Evolutionary conservation across 2,329 filamentous ascomycete species (phyloP).

Genomic region (Aspergillus phoenicis): DNA sequence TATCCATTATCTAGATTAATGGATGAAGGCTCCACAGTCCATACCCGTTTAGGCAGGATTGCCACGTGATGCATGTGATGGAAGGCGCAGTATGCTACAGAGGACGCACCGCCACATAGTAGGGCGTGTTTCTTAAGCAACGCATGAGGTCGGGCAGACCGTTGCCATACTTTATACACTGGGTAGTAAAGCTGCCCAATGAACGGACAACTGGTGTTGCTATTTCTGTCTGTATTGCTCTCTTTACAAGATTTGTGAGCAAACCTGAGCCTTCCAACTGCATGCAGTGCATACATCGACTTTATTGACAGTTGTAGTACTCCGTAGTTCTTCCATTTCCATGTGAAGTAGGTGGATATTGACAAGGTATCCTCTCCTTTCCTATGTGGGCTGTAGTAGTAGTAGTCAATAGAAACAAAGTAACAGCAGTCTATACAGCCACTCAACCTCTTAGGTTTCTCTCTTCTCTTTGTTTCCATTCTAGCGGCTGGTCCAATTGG

Average conservation of each 20-base stretch:
- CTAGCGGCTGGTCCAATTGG: conserved; percentile 13
- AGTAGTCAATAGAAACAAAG: neutral
- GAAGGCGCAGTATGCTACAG: neutral
- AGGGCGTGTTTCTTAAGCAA: conserved; percentile 11
- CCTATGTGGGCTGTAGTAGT: neutral
- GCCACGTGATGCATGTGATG: conserved; percentile 10
- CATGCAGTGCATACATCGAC: neutral
- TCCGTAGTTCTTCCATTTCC: neutral
- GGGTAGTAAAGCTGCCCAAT: conserved; percentile 7
- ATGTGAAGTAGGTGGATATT: neutral
- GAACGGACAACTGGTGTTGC: conserved; percentile 14
- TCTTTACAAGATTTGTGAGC: neutral
- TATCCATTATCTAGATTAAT: neutral
- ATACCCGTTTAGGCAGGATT: neutral
- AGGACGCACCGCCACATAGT: conserved; percentile 5
- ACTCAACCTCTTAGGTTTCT: neutral
- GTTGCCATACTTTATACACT: neutral
- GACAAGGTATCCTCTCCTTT: neutral
- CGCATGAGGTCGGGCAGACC: conserved; percentile 1
- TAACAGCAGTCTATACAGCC: neutral
- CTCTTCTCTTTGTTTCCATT: conserved; percentile 27
- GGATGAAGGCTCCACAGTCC: neutral
- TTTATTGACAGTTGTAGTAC: neutral
- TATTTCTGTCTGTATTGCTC: conserved; percentile 1
- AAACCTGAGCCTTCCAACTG: neutral